These are phyloP conservation scores for Ogataea pini DNA, from an alignment of 805 yeast genomes.

Conservation along the genomic window DNA sequence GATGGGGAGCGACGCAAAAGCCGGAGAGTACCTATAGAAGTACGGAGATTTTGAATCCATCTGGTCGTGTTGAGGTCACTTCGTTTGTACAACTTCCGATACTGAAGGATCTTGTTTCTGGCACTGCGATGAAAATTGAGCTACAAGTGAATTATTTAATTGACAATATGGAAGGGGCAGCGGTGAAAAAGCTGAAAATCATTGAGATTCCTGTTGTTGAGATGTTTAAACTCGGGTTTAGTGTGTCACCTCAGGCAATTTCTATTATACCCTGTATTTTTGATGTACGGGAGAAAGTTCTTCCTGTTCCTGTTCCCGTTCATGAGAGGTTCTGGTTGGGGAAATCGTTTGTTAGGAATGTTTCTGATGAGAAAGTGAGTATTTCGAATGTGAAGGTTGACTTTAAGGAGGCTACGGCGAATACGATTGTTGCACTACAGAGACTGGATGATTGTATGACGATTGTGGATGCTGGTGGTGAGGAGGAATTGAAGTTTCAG, in stretches of 20 bases:
- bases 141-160: slow-evolving; percentile 31
- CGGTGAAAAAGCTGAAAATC: slow-evolving; percentile 29
- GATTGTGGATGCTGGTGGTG: slow-evolving; percentile 1
- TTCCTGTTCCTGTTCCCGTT: slow-evolving; percentile 25
- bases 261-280: slow-evolving; percentile 32
- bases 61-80: neutral
- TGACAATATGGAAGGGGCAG: slow-evolving; percentile 31
- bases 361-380: slow-evolving; percentile 30
- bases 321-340: slow-evolving; percentile 41
- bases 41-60: slow-evolving; percentile 13
- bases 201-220: slow-evolving; percentile 30
- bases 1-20: slow-evolving; percentile 24
- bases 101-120: slow-evolving; percentile 15
- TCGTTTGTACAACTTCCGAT: slow-evolving; percentile 25
- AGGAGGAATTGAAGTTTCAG: slow-evolving; percentile 12
- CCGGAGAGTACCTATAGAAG: slow-evolving; percentile 9
- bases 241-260: slow-evolving; percentile 35
- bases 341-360: slow-evolving; percentile 34
- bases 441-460: neutral
- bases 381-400: slow-evolving; percentile 35
- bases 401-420: slow-evolving; percentile 8
- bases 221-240: slow-evolving; percentile 33
- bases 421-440: slow-evolving; percentile 12
- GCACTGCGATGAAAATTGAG: slow-evolving; percentile 14
- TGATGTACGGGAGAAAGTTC: slow-evolving; percentile 19